phyloP scores from a whole-genome alignment of 306 rosid species.

The Vachellia pachyceras region DNA sequence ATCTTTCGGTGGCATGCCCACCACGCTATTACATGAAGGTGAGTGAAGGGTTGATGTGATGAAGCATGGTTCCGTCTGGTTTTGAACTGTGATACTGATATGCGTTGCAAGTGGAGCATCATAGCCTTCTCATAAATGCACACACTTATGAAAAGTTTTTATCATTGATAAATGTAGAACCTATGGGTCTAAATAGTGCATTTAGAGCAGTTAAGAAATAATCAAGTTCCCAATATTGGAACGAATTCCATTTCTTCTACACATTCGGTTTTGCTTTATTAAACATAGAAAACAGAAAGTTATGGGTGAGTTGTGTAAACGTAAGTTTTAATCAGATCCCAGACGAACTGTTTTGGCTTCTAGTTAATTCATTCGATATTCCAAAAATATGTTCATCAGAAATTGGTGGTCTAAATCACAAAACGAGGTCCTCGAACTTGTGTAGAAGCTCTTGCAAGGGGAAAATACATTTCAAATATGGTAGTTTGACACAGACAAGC shows the following conservation, averaged over 20 bases:
- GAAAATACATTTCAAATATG: background rate
- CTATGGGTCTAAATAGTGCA: background rate
- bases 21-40: constrained; percentile 44
- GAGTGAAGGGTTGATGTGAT: background rate
- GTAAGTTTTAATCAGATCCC: background rate
- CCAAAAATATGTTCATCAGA: background rate
- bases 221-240: background rate
- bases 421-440: background rate
- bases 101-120: background rate
- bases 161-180: background rate
- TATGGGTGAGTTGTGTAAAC: background rate
- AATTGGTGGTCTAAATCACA: too few relatives aligned
- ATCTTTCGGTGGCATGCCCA: constrained; percentile 34
- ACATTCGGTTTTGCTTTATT: background rate
- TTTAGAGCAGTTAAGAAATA: background rate
- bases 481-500: background rate
- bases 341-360: background rate
- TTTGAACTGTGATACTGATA: background rate
- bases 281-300: background rate
- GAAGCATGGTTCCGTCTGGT: background rate
- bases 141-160: background rate
- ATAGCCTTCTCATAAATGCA: background rate
- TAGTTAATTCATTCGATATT: background rate
- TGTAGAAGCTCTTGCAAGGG: background rate
- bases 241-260: background rate